Conservation (phyloP, 78 protist genomes). For the Chrysochromulina tobinii region DNA sequence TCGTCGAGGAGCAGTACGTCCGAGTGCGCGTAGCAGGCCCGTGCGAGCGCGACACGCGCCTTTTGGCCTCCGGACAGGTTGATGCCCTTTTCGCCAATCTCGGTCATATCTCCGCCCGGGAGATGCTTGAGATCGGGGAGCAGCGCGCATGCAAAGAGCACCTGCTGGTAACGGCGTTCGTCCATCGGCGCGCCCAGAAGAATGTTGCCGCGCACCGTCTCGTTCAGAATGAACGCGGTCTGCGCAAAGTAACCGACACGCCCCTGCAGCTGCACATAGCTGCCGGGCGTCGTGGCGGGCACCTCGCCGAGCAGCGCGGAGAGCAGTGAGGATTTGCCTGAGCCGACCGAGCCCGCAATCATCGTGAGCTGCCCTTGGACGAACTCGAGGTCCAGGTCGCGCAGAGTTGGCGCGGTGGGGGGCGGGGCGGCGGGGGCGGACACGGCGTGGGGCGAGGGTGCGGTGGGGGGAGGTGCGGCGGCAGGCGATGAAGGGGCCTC, state of each 20-base stretch:
- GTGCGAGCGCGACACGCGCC: constrained; percentile 82
- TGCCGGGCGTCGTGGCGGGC: neutral
- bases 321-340: constrained; percentile 78
- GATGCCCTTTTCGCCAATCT: constrained; percentile 67
- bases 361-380: constrained; percentile 13
- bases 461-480: too few species aligned
- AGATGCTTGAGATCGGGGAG: constrained; percentile 44
- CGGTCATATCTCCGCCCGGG: constrained; percentile 66
- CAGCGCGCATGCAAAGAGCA: constrained; percentile 52
- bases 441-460: too few species aligned
- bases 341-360: constrained; percentile 67
- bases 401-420: neutral
- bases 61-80: constrained; percentile 84
- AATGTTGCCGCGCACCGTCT: constrained; percentile 20
- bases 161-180: constrained; percentile 17
- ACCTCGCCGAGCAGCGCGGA: constrained; percentile 73
- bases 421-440: too few species aligned
- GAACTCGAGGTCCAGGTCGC: neutral
- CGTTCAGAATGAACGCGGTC: constrained; percentile 65
- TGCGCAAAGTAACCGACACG: constrained; percentile 83
- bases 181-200: neutral
- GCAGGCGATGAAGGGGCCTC: too few species aligned
- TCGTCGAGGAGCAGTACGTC: constrained; percentile 77
- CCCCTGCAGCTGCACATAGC: neutral
- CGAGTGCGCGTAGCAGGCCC: constrained; percentile 82